Evolutionary conservation across 306 rosid genomes (phyloP), one percentile per base, ranked within the genome.

Genomic region (Citrullus colocynthis): DNA sequence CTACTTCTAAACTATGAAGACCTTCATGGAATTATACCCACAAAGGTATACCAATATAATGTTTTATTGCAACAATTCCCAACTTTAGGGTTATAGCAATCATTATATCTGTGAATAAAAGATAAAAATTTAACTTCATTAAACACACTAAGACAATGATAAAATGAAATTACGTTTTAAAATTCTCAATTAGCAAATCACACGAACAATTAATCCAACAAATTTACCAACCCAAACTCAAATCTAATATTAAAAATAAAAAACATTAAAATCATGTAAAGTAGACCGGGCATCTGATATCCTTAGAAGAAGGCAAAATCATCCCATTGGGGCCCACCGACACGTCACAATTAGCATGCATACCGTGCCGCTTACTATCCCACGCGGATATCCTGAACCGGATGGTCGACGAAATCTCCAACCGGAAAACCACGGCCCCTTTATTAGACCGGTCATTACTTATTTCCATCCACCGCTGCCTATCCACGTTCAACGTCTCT

Each of bases 301-400:
- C 83, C 64, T 67, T 88, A 6, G 82, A 88, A 76, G 3, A 6
- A 11, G 80, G 48, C 82, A 92, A 84, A 65, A 92, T 84, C 42
- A 49, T 45, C 1, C 97, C 98, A 66, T 90, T 90, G 10, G 85
- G 82, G 58, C 93, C 97, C 74, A 94, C 96, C 3, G 82, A 83
- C 20, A 80, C 90, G 10, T 82, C 87, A 79, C 98, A 95, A 78
- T 80, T 88, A 54, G 95, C 90, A 37, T 92, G 91, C 90, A 89
- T 82, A 74, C 64, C 87, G 69, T 95, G 98, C 78, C 72, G 89
- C 84, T 77, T 85, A 74, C 90, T 89, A 0, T 77, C 66, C 98
- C 98, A 95, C 59, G 87, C 28, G 1, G 88, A 82, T 21, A 95
- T 76, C 82, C 74, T 87, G 76, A 95, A 95, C 62, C 78, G 82